Percentiles rank a stretch among this genome's conserved stretches.
Evolutionary conservation across 2,329 filamentous ascomycete genomes (phyloP).

Genomic region (Cladophialophora bantiana): DNA sequence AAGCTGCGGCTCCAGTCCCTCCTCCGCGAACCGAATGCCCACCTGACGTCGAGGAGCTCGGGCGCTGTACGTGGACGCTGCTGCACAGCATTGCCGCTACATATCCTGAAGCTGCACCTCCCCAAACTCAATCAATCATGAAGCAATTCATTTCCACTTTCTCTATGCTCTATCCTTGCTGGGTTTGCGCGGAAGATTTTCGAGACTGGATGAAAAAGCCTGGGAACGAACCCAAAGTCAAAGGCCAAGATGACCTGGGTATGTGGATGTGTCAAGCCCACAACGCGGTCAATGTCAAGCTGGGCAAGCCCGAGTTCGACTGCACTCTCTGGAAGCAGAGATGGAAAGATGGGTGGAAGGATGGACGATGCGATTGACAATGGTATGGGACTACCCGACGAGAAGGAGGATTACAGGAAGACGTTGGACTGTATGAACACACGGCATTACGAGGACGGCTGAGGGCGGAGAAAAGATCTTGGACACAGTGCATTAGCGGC

Average conservation of each 20-base stretch:
- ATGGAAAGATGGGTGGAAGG: conserved; percentile 86
- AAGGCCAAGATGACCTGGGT: conserved; percentile 57
- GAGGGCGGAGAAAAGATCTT: conserved; percentile 14
- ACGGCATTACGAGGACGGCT: neutral
- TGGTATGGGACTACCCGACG: neutral
- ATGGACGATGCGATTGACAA: conserved; percentile 67
- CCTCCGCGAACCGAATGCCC: conserved; percentile 71
- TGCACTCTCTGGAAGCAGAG: conserved; percentile 90
- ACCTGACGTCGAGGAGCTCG: conserved; percentile 85
- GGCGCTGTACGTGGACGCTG: conserved; percentile 89
- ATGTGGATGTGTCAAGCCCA: conserved; percentile 60
- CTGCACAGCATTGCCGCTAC: conserved; percentile 88
- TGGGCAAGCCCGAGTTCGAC: conserved; percentile 91
- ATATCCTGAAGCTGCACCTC: conserved; percentile 76
- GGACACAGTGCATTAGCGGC: conserved; percentile 25
- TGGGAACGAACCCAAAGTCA: conserved; percentile 68
- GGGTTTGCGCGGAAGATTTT: conserved; percentile 94
- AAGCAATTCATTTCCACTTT: conserved; percentile 80
- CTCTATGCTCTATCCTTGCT: conserved; percentile 90
- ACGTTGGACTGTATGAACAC: conserved; percentile 2
- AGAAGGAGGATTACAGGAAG: neutral
- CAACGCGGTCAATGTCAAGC: conserved; percentile 67
- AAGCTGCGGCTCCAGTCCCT: conserved; percentile 37
- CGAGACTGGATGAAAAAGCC: conserved; percentile 75
- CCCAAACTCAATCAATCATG: conserved; percentile 76